Base-by-base conservation (phyloP, 129 eudicot species). In the Sambucus nigra region DNA sequence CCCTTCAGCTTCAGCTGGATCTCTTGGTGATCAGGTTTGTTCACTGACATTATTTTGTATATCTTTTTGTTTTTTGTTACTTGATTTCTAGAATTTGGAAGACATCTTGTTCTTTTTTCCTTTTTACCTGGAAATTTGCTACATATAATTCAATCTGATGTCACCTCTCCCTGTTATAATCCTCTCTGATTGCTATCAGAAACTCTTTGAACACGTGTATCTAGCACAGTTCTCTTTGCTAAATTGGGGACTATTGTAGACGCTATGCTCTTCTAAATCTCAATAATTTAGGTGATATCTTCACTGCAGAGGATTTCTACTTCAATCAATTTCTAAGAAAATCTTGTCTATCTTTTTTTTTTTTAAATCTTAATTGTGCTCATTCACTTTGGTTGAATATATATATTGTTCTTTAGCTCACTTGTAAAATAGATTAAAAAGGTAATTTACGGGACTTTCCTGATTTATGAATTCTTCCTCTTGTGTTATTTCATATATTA, bases 1-100 rank as follows among this genome's bases (percentile, higher is more conserved):
- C 33, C 57, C 75, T 26, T 16, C 65, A 51, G 67, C 73, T 67
- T 63, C 79, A 64, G 65, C 66, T 44, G 80, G 67, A 65, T 46
- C 82, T 54, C 80, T 72, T 69, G 68, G 54, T 29, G 89, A 85
- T 47, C 80, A 86, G 86, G 99, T 91, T 40, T 32, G 73, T 72
- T 55, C 21, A 17, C 23, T 31, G 5, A 16, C 47, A 4, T 2
- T 0, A 26, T 6, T 45, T 1, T 59, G 2, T 31, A 16, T 25
- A 42, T 21, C 0, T 24, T 21, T 22, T 38, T 13, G 19, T 26
- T 58, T 58, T 5, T 4, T 16, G 3, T 17, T 19, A 22, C 23
- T 25, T n/a, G n/a, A n/a, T n/a, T n/a, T 58, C 1, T 10, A 45
- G 53, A 17, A 60, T 19, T 19, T 5, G 17, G 5, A 18, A 59